Evolutionary conservation across 108 stramenopile species (phyloP).

Genomic region (Mediolabrus comicus): DNA sequence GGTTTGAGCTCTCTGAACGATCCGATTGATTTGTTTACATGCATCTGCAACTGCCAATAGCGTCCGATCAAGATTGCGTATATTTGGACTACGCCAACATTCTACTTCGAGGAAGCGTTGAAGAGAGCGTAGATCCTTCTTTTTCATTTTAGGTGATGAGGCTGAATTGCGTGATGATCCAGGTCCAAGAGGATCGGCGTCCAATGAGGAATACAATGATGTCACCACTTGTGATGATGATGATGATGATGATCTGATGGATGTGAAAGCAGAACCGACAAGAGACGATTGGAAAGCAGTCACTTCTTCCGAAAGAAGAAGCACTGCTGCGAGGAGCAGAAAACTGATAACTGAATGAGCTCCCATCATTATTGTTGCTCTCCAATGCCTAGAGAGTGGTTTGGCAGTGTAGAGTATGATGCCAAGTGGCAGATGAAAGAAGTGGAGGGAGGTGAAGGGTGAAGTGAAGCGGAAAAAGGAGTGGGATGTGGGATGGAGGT

Average conservation of each 20-base stretch:
- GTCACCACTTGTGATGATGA: background rate
- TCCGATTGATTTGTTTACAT: conserved; percentile 88
- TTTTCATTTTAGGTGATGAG: conserved; percentile 43
- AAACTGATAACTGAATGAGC: background rate
- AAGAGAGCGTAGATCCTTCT: conserved; percentile 83
- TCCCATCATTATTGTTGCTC: background rate
- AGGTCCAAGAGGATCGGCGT: background rate
- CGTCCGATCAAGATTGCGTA: conserved; percentile 76
- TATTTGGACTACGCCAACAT: conserved; percentile 73
- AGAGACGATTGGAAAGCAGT: background rate
- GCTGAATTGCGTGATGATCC: background rate
- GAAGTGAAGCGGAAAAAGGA: no score
- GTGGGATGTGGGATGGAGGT: no score
- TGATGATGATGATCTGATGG: no score
- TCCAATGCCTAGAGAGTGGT: no score
- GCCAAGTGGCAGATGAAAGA: no score
- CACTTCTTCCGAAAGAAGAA: background rate
- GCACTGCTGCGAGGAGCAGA: background rate
- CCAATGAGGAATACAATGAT: background rate
- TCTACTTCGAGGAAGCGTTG: conserved; percentile 85
- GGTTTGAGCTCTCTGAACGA: conserved; percentile 87
- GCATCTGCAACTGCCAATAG: conserved; percentile 77
- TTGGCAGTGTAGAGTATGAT: no score
- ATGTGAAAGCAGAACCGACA: no score
- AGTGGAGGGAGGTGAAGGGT: no score